These are phyloP conservation scores for Citeromyces nyonsensis DNA, from an alignment of 805 yeast species.

Conservation along the genomic window DNA sequence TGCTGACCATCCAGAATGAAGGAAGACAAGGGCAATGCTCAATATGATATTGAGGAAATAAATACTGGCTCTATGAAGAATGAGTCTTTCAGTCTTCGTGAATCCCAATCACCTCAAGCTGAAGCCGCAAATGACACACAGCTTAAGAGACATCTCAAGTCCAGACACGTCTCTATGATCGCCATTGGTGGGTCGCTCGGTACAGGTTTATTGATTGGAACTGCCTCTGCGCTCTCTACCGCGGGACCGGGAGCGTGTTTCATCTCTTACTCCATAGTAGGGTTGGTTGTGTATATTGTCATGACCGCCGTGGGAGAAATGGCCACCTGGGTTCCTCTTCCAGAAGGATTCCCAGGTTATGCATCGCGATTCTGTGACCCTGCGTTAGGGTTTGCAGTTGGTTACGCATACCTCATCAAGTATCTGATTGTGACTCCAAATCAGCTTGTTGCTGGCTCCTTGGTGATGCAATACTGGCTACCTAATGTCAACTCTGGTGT, in stretches of 20 bases:
- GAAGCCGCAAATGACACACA: conserved; percentile 6
- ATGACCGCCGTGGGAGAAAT: conserved; percentile 43
- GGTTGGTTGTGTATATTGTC: conserved; percentile 54
- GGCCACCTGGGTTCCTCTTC: conserved; percentile 36
- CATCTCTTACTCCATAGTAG: conserved; percentile 54
- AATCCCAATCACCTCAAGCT: no score
- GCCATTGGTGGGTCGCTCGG: conserved; percentile 79
- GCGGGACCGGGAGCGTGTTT: conserved; percentile 59
- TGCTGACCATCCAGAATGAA: no score
- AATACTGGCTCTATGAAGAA: neutral
- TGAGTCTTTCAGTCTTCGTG: no score
- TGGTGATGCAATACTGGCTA: conserved; percentile 40
- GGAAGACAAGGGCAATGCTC: conserved; percentile 12
- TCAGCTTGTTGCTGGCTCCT: conserved; percentile 40
- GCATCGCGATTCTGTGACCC: conserved; percentile 35
- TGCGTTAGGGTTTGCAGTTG: conserved; percentile 41
- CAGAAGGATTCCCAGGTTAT: conserved; percentile 41
- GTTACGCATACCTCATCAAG: conserved; percentile 33
- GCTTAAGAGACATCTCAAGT: conserved; percentile 26
- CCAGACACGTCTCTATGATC: conserved; percentile 41
- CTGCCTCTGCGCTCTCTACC: conserved; percentile 50
- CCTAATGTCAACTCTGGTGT: conserved; percentile 33
- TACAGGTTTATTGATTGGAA: conserved; percentile 67
- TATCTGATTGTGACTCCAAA: conserved; percentile 38
- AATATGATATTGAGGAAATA: conserved; percentile 7